Conservation (phyloP, 495 filamentous ascomycete species). For the Neurospora hispaniola region DNA sequence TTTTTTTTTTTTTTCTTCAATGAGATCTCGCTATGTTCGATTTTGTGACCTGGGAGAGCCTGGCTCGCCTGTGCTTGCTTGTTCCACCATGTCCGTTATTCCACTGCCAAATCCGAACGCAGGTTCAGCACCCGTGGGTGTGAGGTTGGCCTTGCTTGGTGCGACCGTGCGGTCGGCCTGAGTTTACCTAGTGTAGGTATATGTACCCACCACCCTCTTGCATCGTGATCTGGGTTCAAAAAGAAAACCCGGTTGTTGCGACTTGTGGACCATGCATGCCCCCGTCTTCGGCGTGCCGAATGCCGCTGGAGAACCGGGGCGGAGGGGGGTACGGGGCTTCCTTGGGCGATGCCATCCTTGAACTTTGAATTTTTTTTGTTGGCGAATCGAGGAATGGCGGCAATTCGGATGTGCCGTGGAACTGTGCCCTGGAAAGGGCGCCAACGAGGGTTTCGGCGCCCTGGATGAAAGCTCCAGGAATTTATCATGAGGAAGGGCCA, state of each 20-base stretch:
- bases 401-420: background rate
- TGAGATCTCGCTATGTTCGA: background rate
- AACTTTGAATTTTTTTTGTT: background rate
- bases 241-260: background rate
- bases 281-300: background rate
- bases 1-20: background rate
- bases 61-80: background rate
- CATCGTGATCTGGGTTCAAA: too few species aligned
- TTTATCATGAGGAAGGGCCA: background rate
- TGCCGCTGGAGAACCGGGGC: background rate
- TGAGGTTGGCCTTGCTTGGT: too few species aligned
- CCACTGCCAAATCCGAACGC: background rate
- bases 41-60: background rate
- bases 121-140: background rate
- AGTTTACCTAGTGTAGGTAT: too few species aligned
- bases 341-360: background rate
- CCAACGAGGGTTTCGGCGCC: background rate
- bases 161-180: too few species aligned
- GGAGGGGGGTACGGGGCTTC: background rate
- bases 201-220: too few species aligned
- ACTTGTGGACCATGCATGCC: background rate
- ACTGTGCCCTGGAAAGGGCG: background rate
- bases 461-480: background rate
- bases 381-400: background rate
- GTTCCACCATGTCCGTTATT: background rate